Percentiles rank a stretch among this genome's conserved stretches.
Evolutionary conservation across 768 basidiomycete species (phyloP).

Genomic region (Lentinula edodes): DNA sequence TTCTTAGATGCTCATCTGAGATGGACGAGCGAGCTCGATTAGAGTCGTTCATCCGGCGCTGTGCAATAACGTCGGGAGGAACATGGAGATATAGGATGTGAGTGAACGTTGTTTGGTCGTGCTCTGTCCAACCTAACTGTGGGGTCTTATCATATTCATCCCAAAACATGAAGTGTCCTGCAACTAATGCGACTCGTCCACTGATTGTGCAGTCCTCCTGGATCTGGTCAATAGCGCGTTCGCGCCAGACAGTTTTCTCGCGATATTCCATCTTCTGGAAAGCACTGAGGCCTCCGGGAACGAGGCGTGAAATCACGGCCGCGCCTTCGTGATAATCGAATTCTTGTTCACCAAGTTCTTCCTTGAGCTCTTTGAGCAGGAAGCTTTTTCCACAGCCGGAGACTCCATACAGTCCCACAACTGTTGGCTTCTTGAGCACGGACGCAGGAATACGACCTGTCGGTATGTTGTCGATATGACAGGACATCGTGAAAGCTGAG

Average conservation of each 20-base stretch:
- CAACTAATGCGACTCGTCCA: slow-evolving; percentile 15
- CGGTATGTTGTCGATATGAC: neutral
- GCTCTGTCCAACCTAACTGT: slow-evolving; percentile 13
- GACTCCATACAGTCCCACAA: slow-evolving; percentile 17
- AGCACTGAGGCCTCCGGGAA: slow-evolving; percentile 16
- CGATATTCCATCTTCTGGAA: slow-evolving; percentile 14
- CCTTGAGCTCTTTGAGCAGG: slow-evolving; percentile 12
- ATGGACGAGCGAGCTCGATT: slow-evolving; percentile 9
- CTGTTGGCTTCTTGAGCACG: slow-evolving; percentile 7
- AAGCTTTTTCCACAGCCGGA: slow-evolving; percentile 17
- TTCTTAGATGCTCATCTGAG: slow-evolving; percentile 14
- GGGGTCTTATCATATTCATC: slow-evolving; percentile 11
- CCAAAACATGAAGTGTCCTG: slow-evolving; percentile 19
- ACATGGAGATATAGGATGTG: slow-evolving; percentile 18
- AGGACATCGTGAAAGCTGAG: neutral
- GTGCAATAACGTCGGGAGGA: slow-evolving; percentile 11
- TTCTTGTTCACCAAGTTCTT: slow-evolving; percentile 10
- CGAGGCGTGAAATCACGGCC: slow-evolving; percentile 11
- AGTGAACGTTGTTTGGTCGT: slow-evolving; percentile 13
- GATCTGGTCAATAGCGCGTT: slow-evolving; percentile 14
- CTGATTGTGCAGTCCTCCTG: slow-evolving; percentile 10
- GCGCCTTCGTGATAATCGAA: slow-evolving; percentile 17
- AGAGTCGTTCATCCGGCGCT: slow-evolving; percentile 12
- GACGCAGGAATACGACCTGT: neutral
- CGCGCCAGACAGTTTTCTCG: slow-evolving; percentile 12